Evolutionary conservation across 2,329 filamentous ascomycete species (phyloP), one percentile per base, ranked within the genome.

Genomic region (Graphilbum ipis-grandicollis): DNA sequence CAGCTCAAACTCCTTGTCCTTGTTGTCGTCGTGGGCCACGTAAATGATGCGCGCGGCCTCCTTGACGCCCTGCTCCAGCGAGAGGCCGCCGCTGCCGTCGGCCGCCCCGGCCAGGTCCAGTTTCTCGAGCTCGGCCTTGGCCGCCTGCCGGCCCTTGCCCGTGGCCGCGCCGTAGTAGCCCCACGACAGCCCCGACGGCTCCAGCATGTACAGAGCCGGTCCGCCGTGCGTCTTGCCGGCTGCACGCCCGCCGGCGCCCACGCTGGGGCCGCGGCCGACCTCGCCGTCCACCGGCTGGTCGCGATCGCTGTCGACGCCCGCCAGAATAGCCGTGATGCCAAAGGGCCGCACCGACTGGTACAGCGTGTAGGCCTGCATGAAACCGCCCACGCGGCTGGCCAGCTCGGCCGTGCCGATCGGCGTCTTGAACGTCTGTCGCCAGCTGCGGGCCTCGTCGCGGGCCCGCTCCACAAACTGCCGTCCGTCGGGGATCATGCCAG

Each of bases 1-100:
- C 41, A 98, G 68, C 73, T 98, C 90, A 52, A 96, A 98, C 46
- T 96, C 90, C 68, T 98, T 98, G 63, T 96, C 90, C 66, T 96
- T 96, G 68, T 88, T 96, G 58, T 98, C 90, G 58, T 96, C 90
- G 56, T 98, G 90, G 34, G 88, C 86, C 42, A 93, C 75, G 57
- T 94, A 92, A 60, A 98, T 96, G 60, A 98, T 98, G 43, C 85
- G 69, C 39, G 90, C 90, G 25, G 90, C 90, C 66, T 96, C 82
- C 68, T 93, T 94, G 52, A 98, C 83, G 35, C 79, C 90, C 53
- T 96, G 77, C 52, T 79, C 66, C 41, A 98, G 65, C 43, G 78
- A 81, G 38, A 96, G 69, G 36, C 71, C 78, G 10, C 6, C 26
- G 26, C 23, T 7, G 8, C 23, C 23, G 23, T 25, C 23, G 8